These are phyloP conservation scores for Eucalyptus grandis DNA, from an alignment of 345 rosid species.

Conservation along the genomic window DNA sequence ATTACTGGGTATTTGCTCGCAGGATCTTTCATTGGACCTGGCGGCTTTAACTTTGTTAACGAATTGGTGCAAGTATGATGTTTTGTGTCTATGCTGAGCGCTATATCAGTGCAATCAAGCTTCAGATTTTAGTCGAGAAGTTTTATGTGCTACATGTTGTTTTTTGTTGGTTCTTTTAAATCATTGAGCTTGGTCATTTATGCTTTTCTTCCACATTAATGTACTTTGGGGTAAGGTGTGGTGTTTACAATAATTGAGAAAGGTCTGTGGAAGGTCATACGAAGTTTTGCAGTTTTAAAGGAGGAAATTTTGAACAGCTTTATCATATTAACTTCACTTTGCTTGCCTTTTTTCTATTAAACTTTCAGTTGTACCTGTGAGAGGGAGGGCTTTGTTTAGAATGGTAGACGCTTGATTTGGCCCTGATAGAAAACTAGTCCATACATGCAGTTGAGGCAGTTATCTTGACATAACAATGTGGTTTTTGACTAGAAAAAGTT, in stretches of 20 bases:
- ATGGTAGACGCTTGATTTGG: neutral
- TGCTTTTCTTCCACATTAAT: neutral
- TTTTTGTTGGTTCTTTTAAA: neutral
- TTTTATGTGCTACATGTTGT: neutral
- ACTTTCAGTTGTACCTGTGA: neutral
- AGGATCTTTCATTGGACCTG: constrained; percentile 89
- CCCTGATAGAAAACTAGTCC: neutral
- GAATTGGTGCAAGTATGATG: constrained; percentile 94
- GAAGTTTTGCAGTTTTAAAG: neutral
- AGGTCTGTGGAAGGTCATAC: neutral
- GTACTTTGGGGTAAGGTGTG: neutral
- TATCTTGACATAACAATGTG: neutral
- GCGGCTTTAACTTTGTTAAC: constrained; percentile 88
- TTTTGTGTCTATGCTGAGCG: neutral
- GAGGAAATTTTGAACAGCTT: neutral
- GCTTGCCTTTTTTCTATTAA: neutral
- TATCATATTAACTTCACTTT: neutral
- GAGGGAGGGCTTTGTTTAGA: neutral
- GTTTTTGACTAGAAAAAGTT: neutral
- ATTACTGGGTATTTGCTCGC: constrained; percentile 92
- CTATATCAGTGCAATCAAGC: neutral
- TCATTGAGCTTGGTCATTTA: neutral
- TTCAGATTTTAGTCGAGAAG: neutral
- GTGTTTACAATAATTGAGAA: neutral
- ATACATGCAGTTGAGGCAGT: neutral